Conservation (phyloP, 257 asterid species). For the Nicotiana tabacum region DNA sequence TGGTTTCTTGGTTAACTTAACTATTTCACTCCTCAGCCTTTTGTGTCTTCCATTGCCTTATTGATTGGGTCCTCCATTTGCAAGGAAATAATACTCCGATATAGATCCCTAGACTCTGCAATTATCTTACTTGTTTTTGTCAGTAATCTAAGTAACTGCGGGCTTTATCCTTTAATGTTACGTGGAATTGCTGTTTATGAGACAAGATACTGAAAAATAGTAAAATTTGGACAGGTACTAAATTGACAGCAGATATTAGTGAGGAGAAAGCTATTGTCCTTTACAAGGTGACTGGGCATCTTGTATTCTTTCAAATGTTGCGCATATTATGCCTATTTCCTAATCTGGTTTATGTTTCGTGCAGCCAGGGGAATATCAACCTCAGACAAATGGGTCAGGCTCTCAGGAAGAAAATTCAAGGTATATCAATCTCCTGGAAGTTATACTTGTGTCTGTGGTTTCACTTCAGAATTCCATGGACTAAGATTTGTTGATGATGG, state of each 20-base stretch:
- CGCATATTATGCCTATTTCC: not conserved
- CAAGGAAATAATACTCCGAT: constrained; percentile 7
- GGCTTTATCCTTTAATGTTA: not conserved
- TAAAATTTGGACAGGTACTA: constrained; percentile 47
- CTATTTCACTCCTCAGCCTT: not conserved
- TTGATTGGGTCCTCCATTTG: constrained; percentile 3
- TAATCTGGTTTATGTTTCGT: constrained; percentile 17
- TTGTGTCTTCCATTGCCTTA: not conserved
- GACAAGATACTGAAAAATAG: not conserved
- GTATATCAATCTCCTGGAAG: constrained; percentile 31
- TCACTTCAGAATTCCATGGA: not conserved
- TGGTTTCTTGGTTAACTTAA: not conserved
- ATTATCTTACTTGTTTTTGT: not conserved
- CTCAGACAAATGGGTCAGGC: constrained; percentile 49
- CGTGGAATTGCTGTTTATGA: constrained; percentile 18
- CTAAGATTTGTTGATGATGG: not conserved
- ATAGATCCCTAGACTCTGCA: not conserved
- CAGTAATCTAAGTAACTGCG: not conserved
- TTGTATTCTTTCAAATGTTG: constrained; percentile 6
- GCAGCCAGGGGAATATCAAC: constrained; percentile 62
- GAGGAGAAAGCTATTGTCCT: constrained; percentile 87
- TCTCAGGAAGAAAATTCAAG: constrained; percentile 58
- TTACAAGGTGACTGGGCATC: constrained; percentile 55
- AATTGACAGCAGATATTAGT: constrained; percentile 30
- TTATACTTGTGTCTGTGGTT: not conserved